A percentile compares a stretch with the other conserved stretches of the same genome.
phyloP scores from a whole-genome alignment of 2,329 filamentous ascomycete species.

The Hypoxylon sp. region DNA sequence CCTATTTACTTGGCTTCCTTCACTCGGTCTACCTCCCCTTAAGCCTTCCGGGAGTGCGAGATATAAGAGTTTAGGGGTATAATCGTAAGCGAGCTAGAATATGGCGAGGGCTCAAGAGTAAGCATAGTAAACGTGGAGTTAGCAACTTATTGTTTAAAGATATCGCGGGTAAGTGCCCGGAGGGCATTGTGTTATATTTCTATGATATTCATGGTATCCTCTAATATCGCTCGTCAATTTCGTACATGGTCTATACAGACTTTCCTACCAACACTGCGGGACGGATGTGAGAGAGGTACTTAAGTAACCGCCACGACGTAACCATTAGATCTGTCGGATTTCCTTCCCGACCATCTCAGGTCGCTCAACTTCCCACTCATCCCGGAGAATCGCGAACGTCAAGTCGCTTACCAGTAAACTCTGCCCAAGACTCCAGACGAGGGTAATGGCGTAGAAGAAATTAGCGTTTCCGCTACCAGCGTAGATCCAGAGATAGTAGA shows the following conservation, averaged over 20 bases:
- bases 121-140: too few species aligned
- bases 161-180: background rate
- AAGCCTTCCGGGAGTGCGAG: too few species aligned
- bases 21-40: too few species aligned
- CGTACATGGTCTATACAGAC: slow-evolving; percentile 16
- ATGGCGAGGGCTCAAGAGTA: too few species aligned
- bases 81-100: background rate
- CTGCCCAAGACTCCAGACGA: slow-evolving; percentile 96
- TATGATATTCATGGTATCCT: slow-evolving; percentile 31
- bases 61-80: too few species aligned
- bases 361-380: slow-evolving; percentile 93
- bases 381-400: slow-evolving; percentile 87
- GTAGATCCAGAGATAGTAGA: slow-evolving; percentile 98
- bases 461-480: slow-evolving; percentile 98
- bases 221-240: slow-evolving; percentile 1
- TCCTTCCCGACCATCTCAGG: slow-evolving; percentile 93
- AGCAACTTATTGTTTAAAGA: background rate
- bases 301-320: slow-evolving; percentile 12
- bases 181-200: slow-evolving; percentile 27
- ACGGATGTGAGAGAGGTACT: background rate
- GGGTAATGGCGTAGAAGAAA: slow-evolving; percentile 98
- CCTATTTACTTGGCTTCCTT: too few species aligned
- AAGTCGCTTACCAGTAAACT: slow-evolving; percentile 90
- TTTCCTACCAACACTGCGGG: slow-evolving; percentile 1
- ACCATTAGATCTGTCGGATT: slow-evolving; percentile 80